Base-by-base conservation (phyloP, 2,329 filamentous ascomycete genomes). In the Gremmenia infestans region DNA sequence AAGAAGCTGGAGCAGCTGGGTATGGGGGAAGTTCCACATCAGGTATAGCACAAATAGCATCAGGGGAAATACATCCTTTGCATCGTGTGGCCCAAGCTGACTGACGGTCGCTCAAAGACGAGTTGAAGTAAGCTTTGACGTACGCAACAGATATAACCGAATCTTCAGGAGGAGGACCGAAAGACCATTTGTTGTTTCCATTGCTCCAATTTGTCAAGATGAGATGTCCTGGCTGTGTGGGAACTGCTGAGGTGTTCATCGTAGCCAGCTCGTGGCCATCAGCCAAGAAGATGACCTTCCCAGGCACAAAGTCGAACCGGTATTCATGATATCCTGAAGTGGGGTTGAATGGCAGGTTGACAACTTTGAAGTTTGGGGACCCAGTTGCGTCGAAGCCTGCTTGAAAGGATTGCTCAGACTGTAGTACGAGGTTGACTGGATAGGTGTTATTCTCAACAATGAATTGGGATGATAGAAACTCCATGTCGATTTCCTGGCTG, bases 81-180 rank as follows among this genome's bases (percentile, higher is more conserved):
- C 80, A 83, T 48, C 79, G 71, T 8, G 50, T 56, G 3, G 52
- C 55, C 63, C 72, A 75, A 56, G 78, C 76, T 14, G 60, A 62
- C 48, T 73, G 68, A 37, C 67, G 60, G 35, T 28, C 60, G 2
- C 64, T 60, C 19, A 75, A 63, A 3, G 85, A 85, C 15, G 85
- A 85, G 74, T 92, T 92, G 74, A 91, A 93, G 71, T 92, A 93
- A 0, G 85, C 85, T 69, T 89, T 90, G 55, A 91, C 79, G 65
- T 91, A 91, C 39, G 77, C 80, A 23, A 92, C 77, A 6, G 78
- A 81, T 63, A 89, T 75, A 17, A 78, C 72, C 0, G 88, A 82
- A 64, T 91, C 85, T 36, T 74, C 60, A 0, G 63, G 61, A 0
- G 89, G 88, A 2, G 89, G 89, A 0, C 88, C 89, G 12, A 77